Evolutionary conservation across 2,329 filamentous ascomycete genomes (phyloP).

Genomic region (Paraphoma chrysanthemicola): DNA sequence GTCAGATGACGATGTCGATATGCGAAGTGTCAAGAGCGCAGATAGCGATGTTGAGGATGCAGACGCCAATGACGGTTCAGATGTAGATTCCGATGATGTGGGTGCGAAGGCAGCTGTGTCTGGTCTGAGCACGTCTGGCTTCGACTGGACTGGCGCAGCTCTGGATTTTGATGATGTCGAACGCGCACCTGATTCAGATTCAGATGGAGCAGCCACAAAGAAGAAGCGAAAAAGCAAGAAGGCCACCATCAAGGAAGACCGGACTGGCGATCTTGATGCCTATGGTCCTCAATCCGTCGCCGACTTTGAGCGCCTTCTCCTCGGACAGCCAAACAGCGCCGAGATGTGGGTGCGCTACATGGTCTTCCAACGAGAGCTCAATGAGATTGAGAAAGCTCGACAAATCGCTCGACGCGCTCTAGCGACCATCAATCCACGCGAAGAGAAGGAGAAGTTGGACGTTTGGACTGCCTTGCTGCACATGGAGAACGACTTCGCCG

Average conservation of each 20-base stretch:
- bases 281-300: conserved; percentile 87
- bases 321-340: conserved; percentile 93
- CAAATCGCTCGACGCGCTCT: conserved; percentile 90
- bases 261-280: conserved; percentile 88
- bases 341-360: conserved; percentile 96
- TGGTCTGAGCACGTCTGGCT: conserved; percentile 76
- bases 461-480: conserved; percentile 96
- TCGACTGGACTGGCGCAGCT: conserved; percentile 82
- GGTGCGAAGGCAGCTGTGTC: conserved; percentile 41
- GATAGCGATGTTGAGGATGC: conserved; percentile 48
- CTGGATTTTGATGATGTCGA: conserved; percentile 62
- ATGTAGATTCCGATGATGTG: conserved; percentile 30
- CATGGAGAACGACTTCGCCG: conserved; percentile 89
- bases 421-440: conserved; percentile 86
- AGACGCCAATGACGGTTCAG: conserved; percentile 42
- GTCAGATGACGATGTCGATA: conserved; percentile 51
- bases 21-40: conserved; percentile 52
- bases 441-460: conserved; percentile 92
- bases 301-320: conserved; percentile 91
- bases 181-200: conserved; percentile 59
- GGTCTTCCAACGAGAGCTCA: conserved; percentile 95
- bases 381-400: conserved; percentile 85
- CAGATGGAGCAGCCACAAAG: conserved; percentile 58
- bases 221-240: conserved; percentile 77
- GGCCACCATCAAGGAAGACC: conserved; percentile 81